A percentile compares a stretch with the other conserved stretches of the same genome.
These are phyloP conservation scores for Dalbergia oliveri DNA, from an alignment of 306 rosid genomes.

Conservation along the genomic window DNA sequence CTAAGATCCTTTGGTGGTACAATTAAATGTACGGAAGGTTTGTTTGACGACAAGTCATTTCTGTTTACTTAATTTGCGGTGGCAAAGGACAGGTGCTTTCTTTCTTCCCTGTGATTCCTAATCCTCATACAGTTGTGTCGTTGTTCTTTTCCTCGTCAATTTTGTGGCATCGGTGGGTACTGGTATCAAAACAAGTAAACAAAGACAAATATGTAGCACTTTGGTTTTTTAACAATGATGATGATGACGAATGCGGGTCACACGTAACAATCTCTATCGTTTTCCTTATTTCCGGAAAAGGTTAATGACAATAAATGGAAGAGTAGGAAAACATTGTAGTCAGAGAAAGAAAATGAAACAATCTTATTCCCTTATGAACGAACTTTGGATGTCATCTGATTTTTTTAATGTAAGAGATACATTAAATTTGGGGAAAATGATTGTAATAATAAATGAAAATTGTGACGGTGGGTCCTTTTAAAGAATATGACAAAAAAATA, in stretches of 20 bases:
- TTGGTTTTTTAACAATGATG: slow-evolving; percentile 1
- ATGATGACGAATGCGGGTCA: neutral
- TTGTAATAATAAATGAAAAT: too few relatives aligned
- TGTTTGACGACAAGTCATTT: slow-evolving; percentile 33
- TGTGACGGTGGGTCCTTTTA: neutral
- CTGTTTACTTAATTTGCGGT: neutral
- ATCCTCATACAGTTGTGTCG: neutral
- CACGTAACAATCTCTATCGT: neutral
- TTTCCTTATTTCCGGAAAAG: neutral
- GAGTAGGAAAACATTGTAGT: neutral
- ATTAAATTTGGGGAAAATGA: too few relatives aligned
- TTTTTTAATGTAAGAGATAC: too few relatives aligned
- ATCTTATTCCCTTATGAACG: too few relatives aligned
- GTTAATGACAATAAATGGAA: neutral
- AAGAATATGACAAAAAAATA: too few relatives aligned
- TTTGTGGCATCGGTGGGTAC: neutral
- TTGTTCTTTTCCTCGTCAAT: neutral
- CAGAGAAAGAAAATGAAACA: neutral
- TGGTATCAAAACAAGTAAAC: neutral
- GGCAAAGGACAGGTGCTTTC: slow-evolving; percentile 23
- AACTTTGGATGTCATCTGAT: too few relatives aligned
- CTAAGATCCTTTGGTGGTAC: neutral
- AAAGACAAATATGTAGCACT: slow-evolving; percentile 1
- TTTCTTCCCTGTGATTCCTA: slow-evolving; percentile 2
- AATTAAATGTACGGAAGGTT: slow-evolving; percentile 3